A percentile compares a stretch with the other conserved stretches of the same genome.
These are phyloP conservation scores for Tilletia indica DNA, from an alignment of 1,284 basidiomycete species.

Conservation along the genomic window DNA sequence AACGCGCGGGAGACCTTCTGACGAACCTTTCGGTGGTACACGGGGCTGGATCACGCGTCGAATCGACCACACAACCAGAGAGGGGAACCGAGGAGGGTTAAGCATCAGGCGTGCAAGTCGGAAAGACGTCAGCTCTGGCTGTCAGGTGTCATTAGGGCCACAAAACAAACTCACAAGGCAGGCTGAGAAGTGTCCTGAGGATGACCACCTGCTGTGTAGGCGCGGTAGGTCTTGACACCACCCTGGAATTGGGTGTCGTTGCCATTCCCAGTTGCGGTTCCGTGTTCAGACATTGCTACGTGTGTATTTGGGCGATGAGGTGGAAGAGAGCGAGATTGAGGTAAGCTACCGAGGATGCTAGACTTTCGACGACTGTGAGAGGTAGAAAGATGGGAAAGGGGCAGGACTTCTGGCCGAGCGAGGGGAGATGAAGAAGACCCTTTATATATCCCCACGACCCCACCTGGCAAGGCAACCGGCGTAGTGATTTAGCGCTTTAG, in stretches of 20 bases:
- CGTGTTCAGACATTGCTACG: conserved; percentile 4
- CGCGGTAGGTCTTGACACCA: conserved; percentile 25
- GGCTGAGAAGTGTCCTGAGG: conserved; percentile 58
- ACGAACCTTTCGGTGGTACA: conserved; percentile 12
- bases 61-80: not conserved
- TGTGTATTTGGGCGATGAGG: not conserved
- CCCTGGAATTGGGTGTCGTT: not conserved
- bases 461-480: no score
- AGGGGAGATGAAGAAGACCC: no score
- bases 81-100: no score
- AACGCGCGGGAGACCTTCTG: not conserved
- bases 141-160: no score
- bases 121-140: not conserved
- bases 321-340: not conserved
- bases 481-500: no score
- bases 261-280: not conserved
- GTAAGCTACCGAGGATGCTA: not conserved
- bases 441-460: no score
- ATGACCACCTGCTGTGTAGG: conserved; percentile 58
- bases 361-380: not conserved
- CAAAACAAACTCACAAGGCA: conserved; percentile 28
- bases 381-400: not conserved
- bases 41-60: conserved; percentile 5
- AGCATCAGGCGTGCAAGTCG: no score
- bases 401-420: not conserved